A percentile compares a stretch with the other conserved stretches of the same genome.
Conservation (phyloP, 192 early-diverging fungal genomes). For the Rhizoclosmatium globosum region DNA sequence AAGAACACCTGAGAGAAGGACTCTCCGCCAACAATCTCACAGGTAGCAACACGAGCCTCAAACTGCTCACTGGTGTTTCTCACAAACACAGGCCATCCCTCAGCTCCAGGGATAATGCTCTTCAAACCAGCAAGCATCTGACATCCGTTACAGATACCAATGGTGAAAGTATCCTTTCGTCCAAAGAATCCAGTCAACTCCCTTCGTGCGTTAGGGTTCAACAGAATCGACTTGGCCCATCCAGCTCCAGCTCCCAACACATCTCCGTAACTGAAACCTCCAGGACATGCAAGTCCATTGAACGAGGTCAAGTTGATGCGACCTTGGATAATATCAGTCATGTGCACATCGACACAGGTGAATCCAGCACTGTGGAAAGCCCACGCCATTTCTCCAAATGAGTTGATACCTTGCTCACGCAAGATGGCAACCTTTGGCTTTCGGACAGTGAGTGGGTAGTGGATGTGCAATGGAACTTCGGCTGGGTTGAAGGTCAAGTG, state of each 20-base stretch:
- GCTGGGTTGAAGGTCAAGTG: conserved; percentile 80
- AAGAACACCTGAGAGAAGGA: conserved; percentile 76
- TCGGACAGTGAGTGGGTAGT: conserved; percentile 18
- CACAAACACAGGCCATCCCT: conserved; percentile 91
- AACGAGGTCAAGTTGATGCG: conserved; percentile 69
- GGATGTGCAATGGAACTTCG: conserved; percentile 41
- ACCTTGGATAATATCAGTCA: conserved; percentile 87
- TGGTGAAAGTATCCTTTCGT: conserved; percentile 88
- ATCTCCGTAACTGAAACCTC: conserved; percentile 99
- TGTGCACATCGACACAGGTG: conserved; percentile 94
- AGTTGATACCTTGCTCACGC: conserved; percentile 98
- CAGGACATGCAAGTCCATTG: conserved; percentile 90
- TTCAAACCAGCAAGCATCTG: conserved; percentile 93
- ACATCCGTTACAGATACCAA: conserved; percentile 99
- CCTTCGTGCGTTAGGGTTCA: conserved; percentile 70
- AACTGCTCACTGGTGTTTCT: conserved; percentile 95
- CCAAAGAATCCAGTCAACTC: conserved; percentile 86
- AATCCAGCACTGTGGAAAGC: conserved; percentile 96
- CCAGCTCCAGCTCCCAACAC: conserved; percentile 98
- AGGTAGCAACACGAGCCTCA: conserved; percentile 88
- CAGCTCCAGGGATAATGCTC: conserved; percentile 88
- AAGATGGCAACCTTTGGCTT: conserved; percentile 91
- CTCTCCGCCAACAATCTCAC: conserved; percentile 64
- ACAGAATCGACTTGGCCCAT: conserved; percentile 93
- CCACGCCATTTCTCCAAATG: conserved; percentile 93